A percentile compares a stretch with the other conserved stretches of the same genome.
Conservation (phyloP, 306 rosid species). For the Hippophae tibetana region DNA sequence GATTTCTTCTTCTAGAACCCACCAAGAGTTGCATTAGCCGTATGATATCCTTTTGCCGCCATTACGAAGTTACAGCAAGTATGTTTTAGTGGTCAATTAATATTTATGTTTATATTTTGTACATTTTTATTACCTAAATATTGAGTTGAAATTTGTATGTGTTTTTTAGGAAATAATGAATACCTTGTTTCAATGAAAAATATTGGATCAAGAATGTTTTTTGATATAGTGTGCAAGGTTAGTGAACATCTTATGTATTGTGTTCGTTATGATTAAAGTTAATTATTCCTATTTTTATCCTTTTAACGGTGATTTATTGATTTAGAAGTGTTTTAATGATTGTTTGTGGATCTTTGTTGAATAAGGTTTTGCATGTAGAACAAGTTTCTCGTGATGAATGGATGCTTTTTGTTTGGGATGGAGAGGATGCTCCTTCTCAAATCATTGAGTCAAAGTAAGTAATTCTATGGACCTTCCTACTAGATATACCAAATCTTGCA, state of each 20-base stretch:
- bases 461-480: neutral
- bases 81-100: too few species aligned
- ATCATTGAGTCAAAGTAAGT: neutral
- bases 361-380: neutral
- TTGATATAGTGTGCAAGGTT: neutral
- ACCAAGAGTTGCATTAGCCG: neutral
- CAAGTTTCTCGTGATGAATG: neutral
- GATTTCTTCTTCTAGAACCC: neutral
- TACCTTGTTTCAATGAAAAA: neutral
- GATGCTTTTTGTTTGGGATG: neutral
- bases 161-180: neutral
- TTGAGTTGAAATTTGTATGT: neutral
- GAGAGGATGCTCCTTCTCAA: neutral
- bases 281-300: too few species aligned
- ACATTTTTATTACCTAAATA: neutral
- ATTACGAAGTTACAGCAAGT: neutral
- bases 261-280: too few species aligned
- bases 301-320: neutral
- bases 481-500: too few species aligned
- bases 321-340: too few species aligned
- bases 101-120: too few species aligned
- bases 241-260: neutral
- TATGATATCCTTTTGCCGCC: neutral
- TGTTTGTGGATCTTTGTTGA: neutral
- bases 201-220: neutral